Percentiles rank a stretch among this genome's conserved stretches.
Conservation (phyloP, 164 flowering plant species). For the Vitis cinerea region DNA sequence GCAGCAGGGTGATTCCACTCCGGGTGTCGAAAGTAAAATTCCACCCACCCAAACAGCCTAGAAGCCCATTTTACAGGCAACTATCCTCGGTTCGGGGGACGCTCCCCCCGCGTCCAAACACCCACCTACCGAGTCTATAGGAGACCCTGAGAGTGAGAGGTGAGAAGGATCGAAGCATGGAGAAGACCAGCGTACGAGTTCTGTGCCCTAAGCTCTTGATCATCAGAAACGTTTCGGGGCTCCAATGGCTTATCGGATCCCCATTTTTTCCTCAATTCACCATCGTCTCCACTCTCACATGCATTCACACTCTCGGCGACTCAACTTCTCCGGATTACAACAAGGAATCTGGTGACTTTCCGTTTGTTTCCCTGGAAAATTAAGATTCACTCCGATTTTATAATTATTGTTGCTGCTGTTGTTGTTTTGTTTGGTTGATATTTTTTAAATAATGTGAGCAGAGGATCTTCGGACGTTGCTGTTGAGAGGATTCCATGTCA, state of each 20-base stretch:
- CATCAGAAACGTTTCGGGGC: slow-evolving; percentile 25
- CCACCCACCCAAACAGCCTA: no score
- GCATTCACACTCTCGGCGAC: slow-evolving; percentile 47
- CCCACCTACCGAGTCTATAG: not conserved
- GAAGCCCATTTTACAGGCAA: no score
- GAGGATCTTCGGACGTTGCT: slow-evolving; percentile 66
- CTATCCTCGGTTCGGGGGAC: no score
- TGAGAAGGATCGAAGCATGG: not conserved
- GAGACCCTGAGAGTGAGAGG: no score
- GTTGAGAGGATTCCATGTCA: slow-evolving; percentile 59
- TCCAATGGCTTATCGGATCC: slow-evolving; percentile 91
- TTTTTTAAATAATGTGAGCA: slow-evolving; percentile 16
- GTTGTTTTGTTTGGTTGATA: not conserved
- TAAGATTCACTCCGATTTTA: not conserved
- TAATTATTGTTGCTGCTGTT: not conserved
- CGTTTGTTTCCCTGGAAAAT: slow-evolving; percentile 6
- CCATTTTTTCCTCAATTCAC: slow-evolving; percentile 68
- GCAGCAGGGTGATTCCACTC: no score
- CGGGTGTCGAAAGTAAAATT: no score
- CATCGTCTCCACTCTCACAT: slow-evolving; percentile 68
- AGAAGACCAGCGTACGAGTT: slow-evolving; percentile 19
- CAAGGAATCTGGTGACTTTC: slow-evolving; percentile 64
- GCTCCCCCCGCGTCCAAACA: not conserved
- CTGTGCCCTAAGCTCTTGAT: slow-evolving; percentile 43
- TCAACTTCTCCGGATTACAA: slow-evolving; percentile 50